Conservation (phyloP, 2,329 filamentous ascomycete genomes). For the Polychaeton citri region DNA sequence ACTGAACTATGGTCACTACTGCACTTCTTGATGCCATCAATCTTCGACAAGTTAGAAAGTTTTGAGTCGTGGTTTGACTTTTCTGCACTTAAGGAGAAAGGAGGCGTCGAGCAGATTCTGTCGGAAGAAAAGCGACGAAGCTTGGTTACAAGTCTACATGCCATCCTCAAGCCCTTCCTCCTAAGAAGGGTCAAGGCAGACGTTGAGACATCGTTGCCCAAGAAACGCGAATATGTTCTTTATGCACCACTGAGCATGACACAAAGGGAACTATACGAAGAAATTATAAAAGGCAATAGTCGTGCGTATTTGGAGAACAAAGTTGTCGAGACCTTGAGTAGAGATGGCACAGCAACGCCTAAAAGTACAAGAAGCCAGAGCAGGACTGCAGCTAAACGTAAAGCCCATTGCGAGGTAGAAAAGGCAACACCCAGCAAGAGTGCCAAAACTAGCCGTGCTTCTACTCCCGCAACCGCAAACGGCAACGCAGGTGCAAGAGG, state of each 20-base stretch:
- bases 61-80: slow-evolving; percentile 98
- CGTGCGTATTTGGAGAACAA: slow-evolving; percentile 58
- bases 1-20: slow-evolving; percentile 89
- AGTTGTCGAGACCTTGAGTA: slow-evolving; percentile 50
- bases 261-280: slow-evolving; percentile 80
- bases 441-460: slow-evolving; percentile 57
- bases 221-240: slow-evolving; percentile 91
- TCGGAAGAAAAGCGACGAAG: slow-evolving; percentile 66
- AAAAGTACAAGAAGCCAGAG: slow-evolving; percentile 29
- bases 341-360: slow-evolving; percentile 33
- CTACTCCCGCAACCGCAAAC: slow-evolving; percentile 51
- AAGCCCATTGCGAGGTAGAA: slow-evolving; percentile 24
- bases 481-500: slow-evolving; percentile 34
- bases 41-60: slow-evolving; percentile 84
- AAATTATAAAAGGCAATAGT: slow-evolving; percentile 48
- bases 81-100: slow-evolving; percentile 73
- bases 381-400: slow-evolving; percentile 46
- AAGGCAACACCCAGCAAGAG: slow-evolving; percentile 51
- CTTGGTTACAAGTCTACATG: slow-evolving; percentile 75
- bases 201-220: slow-evolving; percentile 80
- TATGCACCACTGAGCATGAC: slow-evolving; percentile 85
- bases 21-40: slow-evolving; percentile 82
- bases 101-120: slow-evolving; percentile 64
- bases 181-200: slow-evolving; percentile 83
- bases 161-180: slow-evolving; percentile 82